phyloP scores from a whole-genome alignment of 2,329 filamentous ascomycete species.

The Sporothrix sp. region DNA sequence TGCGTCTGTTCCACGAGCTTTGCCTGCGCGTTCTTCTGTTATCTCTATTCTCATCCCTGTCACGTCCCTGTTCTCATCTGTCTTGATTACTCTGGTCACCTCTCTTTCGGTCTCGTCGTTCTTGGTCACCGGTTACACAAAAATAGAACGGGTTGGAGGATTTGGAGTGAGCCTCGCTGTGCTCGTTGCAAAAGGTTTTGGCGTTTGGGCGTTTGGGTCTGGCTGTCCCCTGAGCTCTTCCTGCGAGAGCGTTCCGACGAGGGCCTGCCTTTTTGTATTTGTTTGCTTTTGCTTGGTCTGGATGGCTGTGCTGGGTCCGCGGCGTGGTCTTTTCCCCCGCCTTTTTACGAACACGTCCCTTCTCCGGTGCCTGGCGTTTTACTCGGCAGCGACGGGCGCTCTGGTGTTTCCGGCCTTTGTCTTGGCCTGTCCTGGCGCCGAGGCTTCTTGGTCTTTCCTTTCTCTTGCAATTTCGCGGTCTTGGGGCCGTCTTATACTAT shows the following conservation, averaged over 20 bases:
- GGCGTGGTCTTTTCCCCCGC: neutral
- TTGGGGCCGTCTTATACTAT: too few species aligned
- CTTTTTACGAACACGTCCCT: neutral
- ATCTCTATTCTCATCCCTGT: too few species aligned
- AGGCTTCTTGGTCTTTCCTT: too few species aligned
- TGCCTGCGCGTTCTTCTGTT: neutral
- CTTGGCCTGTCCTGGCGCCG: neutral
- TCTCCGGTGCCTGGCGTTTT: neutral
- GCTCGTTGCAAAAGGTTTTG: conserved; percentile 2
- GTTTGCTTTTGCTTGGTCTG: neutral
- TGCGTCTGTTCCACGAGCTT: neutral
- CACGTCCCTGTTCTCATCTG: too few species aligned
- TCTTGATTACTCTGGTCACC: neutral
- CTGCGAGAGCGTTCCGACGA: too few species aligned
- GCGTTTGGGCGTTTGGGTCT: too few species aligned
- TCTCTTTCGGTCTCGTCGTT: neutral
- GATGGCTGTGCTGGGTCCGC: too few species aligned
- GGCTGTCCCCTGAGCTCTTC: too few species aligned
- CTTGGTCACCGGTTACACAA: neutral
- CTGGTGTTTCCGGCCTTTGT: neutral
- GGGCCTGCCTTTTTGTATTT: neutral
- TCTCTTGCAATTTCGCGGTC: neutral
- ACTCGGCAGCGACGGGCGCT: conserved; percentile 7
- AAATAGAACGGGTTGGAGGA: neutral
- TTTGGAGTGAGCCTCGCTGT: too few species aligned